Evolutionary conservation across 2,329 filamentous ascomycete genomes (phyloP), one percentile per base, ranked within the genome.

Genomic region (Pezicula carpinea): DNA sequence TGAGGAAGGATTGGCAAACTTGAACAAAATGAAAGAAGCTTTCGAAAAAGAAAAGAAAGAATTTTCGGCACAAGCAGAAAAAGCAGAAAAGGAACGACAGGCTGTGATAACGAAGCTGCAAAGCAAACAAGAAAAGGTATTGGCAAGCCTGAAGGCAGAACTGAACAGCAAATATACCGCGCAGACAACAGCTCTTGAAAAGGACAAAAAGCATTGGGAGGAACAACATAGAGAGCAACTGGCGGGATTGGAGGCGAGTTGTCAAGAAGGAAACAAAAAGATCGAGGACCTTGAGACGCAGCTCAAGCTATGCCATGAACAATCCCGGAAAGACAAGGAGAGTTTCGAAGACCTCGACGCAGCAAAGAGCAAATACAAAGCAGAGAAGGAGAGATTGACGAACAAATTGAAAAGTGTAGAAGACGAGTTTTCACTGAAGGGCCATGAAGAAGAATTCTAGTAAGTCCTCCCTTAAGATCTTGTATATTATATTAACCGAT

Each of bases 341-440:
- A 19, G 42, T 3, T 47, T 23, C 15, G 29, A 49, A 11, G 36
- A 48, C 34, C 15, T 48, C 23, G 17, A 23, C 6, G 3, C 23
- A 36, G n/a, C 39, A n/a, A 51, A 44, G 32, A 21, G 35, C 6
- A 44, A 35, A n/a, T 21, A 39, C n/a, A 44, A 45, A 18, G 17
- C 11, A 35, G 29, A 52, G 22, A 19, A 15, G 18, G 5, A 19
- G 3, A 42, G 29, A 15, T 29, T 49, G 13, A 18, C 43, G 21
- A 22, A 10, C 21, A 34, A 41, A 23, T 44, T 52, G 32, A 42
- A 52, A 35, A 31, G 10, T n/a, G 39, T 47, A 19, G 40, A 49
- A 47, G 47, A 44, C 18, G 50, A 52, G 21, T 52, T 52, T 44
- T 43, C 5, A n/a, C 18, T 49, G 11, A 44, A 40, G 26, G 41